Conservation (phyloP, 495 filamentous ascomycete genomes). For the Xylaria flabelliformis region DNA sequence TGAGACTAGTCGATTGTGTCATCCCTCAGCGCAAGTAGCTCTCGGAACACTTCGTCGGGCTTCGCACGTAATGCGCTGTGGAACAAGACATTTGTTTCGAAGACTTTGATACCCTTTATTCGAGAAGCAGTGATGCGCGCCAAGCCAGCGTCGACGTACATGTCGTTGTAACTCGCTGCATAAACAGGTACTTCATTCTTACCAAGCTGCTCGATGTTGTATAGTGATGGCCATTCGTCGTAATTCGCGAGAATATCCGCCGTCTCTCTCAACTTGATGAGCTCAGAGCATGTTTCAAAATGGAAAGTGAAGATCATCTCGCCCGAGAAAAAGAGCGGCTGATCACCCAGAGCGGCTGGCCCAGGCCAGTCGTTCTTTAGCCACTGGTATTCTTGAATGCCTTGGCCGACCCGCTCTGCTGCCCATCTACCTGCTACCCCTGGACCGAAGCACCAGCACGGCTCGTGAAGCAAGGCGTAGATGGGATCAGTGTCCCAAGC, state of each 20-base stretch:
- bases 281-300: constrained; percentile 77
- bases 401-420: constrained; percentile 51
- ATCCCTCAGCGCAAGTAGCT: constrained; percentile 73
- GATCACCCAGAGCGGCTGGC: constrained; percentile 44
- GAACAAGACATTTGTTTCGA: constrained; percentile 84
- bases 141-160: constrained; percentile 87
- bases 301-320: constrained; percentile 90
- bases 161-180: constrained; percentile 88
- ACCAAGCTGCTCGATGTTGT: constrained; percentile 72
- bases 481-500: constrained; percentile 77
- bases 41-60: constrained; percentile 73
- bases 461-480: constrained; percentile 86
- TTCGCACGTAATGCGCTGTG: constrained; percentile 80
- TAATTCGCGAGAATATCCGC: constrained; percentile 73
- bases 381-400: constrained; percentile 50
- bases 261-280: constrained; percentile 65
- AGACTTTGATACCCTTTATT: constrained; percentile 79
- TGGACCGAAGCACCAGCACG: constrained; percentile 72
- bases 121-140: constrained; percentile 73
- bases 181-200: constrained; percentile 89
- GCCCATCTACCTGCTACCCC: constrained; percentile 56
- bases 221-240: constrained; percentile 75
- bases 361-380: constrained; percentile 40
- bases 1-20: constrained; percentile 69
- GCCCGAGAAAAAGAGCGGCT: constrained; percentile 82